Evolutionary conservation across 306 rosid species (phyloP), one percentile per base, ranked within the genome.

Genomic region (Sicyos edulis): DNA sequence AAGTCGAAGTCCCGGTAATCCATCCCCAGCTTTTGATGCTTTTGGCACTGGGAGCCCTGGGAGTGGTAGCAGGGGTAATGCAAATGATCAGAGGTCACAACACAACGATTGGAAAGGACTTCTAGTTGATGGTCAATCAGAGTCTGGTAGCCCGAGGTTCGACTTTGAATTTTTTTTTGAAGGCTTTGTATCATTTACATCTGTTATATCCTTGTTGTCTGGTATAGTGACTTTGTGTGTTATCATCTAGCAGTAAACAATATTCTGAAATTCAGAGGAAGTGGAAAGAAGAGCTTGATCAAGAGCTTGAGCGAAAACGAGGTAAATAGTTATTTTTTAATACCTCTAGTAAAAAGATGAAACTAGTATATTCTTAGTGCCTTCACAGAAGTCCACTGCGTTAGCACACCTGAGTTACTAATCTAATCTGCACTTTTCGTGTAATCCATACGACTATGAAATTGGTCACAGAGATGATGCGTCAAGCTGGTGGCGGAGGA

Each of bases 211-310:
- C 59, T 44, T 73, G 45, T 55, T 61, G 26, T 37, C 29, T 64
- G n/a, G 54, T 4, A 10, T 3, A n/a, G 9, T 61, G 22, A 62
- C 62, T 11, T 32, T 49, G 26, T 56, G 45, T 49, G 15, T 75
- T 68, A 14, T 45, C 19, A 68, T 45, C 17, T 73, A 58, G 75
- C 86, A 89, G 96, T 74, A 75, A 82, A 81, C 84, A 83, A 87
- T 87, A 83, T 79, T 87, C 97, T 5, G 97, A 95, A 80, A 91
- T 86, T 78, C 90, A 91, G 82, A 91, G 90, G 78, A 91, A 89
- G 85, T 95, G 99, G 99, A 91, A 95, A 79, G 99, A 91, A 84
- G 99, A 95, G 84, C 99, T 95, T 21, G 92, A 89, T 74, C 97
- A 89, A 74, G 99, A 95, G 86, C 99, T 95, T 21, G 96, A 88